Evolutionary conservation across 108 stramenopile species (phyloP).

Genomic region (Nitzschia sp.): DNA sequence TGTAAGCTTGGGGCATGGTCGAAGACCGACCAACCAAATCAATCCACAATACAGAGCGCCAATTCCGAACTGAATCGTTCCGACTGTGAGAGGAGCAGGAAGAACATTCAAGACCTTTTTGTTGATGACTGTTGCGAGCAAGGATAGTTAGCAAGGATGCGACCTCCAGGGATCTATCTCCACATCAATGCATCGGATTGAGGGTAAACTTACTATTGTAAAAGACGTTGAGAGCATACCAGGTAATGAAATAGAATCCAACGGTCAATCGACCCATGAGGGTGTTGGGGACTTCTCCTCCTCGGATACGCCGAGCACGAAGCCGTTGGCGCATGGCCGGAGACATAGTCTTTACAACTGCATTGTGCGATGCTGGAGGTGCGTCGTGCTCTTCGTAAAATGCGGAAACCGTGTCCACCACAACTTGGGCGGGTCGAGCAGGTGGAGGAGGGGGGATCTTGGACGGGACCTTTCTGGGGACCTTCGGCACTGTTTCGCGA

Average conservation of each 20-base stretch:
- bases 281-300: slow-evolving; percentile 4
- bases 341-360: slow-evolving; percentile 24
- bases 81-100: slow-evolving; percentile 88
- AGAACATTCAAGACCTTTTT: slow-evolving; percentile 92
- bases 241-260: slow-evolving; percentile 87
- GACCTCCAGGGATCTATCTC: no score
- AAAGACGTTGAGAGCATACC: slow-evolving; percentile 95
- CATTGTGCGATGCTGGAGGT: slow-evolving; percentile 30
- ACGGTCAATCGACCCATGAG: slow-evolving; percentile 37
- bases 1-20: slow-evolving; percentile 62
- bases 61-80: slow-evolving; percentile 85
- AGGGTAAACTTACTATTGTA: slow-evolving; percentile 89
- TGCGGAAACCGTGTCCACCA: slow-evolving; percentile 13
- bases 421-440: slow-evolving; percentile 22
- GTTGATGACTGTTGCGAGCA: slow-evolving; percentile 71
- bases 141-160: not conserved
- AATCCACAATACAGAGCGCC: slow-evolving; percentile 79
- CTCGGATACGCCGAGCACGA: slow-evolving; percentile 27
- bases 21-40: slow-evolving; percentile 73
- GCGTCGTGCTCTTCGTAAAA: slow-evolving; percentile 1
- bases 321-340: slow-evolving; percentile 20
- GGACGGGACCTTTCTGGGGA: not conserved
- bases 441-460: not conserved
- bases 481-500: slow-evolving; percentile 7
- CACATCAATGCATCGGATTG: no score